A percentile compares a stretch with the other conserved stretches of the same genome.
These are phyloP conservation scores for Ormosia semicastrata DNA, from an alignment of 306 rosid species.

Conservation along the genomic window DNA sequence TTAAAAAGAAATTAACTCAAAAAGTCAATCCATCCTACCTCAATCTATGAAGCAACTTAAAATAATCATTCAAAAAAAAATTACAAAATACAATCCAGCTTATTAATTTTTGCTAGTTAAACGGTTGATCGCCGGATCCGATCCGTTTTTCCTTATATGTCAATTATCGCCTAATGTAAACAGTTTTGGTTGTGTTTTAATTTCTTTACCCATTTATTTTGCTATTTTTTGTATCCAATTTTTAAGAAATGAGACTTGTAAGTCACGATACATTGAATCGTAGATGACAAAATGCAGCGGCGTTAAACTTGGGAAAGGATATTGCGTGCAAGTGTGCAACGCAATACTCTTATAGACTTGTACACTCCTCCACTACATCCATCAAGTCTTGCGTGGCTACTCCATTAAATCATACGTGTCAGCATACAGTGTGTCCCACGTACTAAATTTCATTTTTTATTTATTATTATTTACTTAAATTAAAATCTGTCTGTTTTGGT, in stretches of 20 bases:
- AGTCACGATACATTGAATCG: not conserved
- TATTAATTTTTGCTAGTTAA: too few species aligned
- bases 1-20: too few species aligned
- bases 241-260: not conserved
- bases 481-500: not conserved
- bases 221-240: too few species aligned
- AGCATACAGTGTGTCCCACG: not conserved
- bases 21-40: too few species aligned
- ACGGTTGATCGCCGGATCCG: too few species aligned
- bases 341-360: not conserved
- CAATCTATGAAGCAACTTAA: too few species aligned
- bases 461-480: not conserved
- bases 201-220: too few species aligned
- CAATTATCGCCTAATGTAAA: too few species aligned
- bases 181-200: too few species aligned
- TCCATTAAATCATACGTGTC: not conserved
- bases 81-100: too few species aligned
- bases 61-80: too few species aligned
- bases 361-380: not conserved
- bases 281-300: not conserved
- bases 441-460: not conserved
- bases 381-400: slow-evolving; percentile 13
- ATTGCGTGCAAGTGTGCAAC: not conserved
- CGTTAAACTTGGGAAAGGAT: not conserved
- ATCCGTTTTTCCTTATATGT: too few species aligned